Evolutionary conservation across 1,139 yeast species (phyloP).

Genomic region (Lodderomyces oxycetoniae): DNA sequence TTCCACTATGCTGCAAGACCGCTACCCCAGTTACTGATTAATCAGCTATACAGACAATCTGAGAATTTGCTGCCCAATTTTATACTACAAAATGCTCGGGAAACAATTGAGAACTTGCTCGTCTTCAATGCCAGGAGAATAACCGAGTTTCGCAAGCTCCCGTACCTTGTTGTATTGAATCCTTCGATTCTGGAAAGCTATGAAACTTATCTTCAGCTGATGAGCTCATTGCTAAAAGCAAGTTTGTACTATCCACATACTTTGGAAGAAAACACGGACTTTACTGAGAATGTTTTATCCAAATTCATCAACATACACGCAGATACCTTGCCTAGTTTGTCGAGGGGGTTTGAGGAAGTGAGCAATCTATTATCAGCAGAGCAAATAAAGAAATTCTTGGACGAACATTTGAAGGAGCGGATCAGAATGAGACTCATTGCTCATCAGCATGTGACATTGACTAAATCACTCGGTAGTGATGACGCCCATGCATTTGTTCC

Average conservation of each 20-base stretch:
- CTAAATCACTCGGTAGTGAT: constrained; percentile 30
- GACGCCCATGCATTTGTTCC: constrained; percentile 20
- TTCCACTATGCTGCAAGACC: constrained; percentile 44
- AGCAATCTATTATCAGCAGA: constrained; percentile 46
- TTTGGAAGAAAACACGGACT: constrained; percentile 47
- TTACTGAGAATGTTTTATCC: constrained; percentile 46
- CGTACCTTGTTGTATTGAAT: constrained; percentile 78
- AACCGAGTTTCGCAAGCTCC: constrained; percentile 64
- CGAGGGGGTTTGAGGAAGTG: constrained; percentile 81
- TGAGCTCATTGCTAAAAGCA: constrained; percentile 54
- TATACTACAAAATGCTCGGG: constrained; percentile 33
- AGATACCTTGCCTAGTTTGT: constrained; percentile 74
- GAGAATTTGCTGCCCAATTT: constrained; percentile 34
- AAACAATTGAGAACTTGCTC: constrained; percentile 43
- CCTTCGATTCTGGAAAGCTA: constrained; percentile 87
- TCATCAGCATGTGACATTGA: constrained; percentile 70
- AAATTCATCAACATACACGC: constrained; percentile 69
- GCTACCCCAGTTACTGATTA: constrained; percentile 46
- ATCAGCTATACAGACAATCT: constrained; percentile 39
- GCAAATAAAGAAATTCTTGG: constrained; percentile 58
- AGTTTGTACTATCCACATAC: constrained; percentile 38
- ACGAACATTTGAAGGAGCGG: constrained; percentile 75
- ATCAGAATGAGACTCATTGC: constrained; percentile 82
- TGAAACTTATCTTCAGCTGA: constrained; percentile 64
- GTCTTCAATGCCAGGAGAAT: constrained; percentile 54